Percentiles rank a stretch among this genome's conserved stretches.
Conservation (phyloP, 2,329 filamentous ascomycete genomes). For the Fusarium duplospermum region DNA sequence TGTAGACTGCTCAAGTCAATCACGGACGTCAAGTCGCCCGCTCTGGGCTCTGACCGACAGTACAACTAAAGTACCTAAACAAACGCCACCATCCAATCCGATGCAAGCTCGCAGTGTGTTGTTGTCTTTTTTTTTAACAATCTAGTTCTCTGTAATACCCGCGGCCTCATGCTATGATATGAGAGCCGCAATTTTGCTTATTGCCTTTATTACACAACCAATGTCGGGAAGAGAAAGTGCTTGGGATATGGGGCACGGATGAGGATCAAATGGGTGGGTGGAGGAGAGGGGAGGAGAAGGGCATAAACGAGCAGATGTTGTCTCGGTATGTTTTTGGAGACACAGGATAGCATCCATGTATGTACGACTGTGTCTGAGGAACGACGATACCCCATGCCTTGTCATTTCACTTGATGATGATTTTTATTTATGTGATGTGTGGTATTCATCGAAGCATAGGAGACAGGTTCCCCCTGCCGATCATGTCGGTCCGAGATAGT, state of each 20-base stretch:
- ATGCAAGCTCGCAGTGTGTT: slow-evolving; percentile 24
- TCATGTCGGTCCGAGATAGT: not conserved
- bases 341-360: slow-evolving; percentile 18
- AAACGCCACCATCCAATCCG: slow-evolving; percentile 10
- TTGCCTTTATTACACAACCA: slow-evolving; percentile 32
- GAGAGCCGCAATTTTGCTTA: slow-evolving; percentile 39
- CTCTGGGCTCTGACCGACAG: slow-evolving; percentile 28
- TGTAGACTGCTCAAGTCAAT: slow-evolving; percentile 43
- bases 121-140: slow-evolving; percentile 24
- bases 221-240: slow-evolving; percentile 9
- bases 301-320: not conserved
- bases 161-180: slow-evolving; percentile 25
- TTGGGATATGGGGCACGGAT: slow-evolving; percentile 21
- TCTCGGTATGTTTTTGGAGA: slow-evolving; percentile 13
- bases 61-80: slow-evolving; percentile 23
- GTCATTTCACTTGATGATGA: not conserved
- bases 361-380: slow-evolving; percentile 26
- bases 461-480: not conserved
- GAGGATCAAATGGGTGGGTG: not conserved
- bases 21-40: slow-evolving; percentile 40
- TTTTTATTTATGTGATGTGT: not conserved
- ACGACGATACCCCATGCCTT: slow-evolving; percentile 33
- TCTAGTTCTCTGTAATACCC: slow-evolving; percentile 45
- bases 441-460: not conserved
- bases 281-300: slow-evolving; percentile 13